Percentiles rank a stretch among this genome's conserved stretches.
Conservation (phyloP, 805 yeast genomes). For the Metschnikowia orientalis region DNA sequence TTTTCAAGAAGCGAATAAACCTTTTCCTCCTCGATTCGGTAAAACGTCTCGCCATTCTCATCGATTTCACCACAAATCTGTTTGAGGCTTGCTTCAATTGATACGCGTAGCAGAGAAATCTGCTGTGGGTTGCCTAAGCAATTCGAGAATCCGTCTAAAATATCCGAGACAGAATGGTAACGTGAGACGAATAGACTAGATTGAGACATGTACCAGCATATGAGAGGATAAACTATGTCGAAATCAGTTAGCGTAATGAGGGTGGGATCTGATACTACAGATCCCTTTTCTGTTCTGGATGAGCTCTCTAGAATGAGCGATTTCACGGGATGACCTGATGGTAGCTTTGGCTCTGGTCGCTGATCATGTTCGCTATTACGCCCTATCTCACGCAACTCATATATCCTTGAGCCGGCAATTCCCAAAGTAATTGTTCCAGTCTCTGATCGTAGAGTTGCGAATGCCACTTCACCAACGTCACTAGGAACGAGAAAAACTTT, state of each 20-base stretch:
- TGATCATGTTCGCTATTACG: slow-evolving; percentile 13
- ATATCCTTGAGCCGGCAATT: slow-evolving; percentile 5
- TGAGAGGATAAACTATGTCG: slow-evolving; percentile 11
- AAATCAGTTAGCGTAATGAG: slow-evolving; percentile 9
- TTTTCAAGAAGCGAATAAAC: slow-evolving; percentile 34
- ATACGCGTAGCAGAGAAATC: slow-evolving; percentile 1
- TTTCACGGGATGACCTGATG: slow-evolving; percentile 17
- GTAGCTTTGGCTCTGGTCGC: slow-evolving; percentile 15
- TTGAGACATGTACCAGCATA: slow-evolving; percentile 9
- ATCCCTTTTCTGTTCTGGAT: slow-evolving; percentile 2
- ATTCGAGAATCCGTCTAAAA: slow-evolving; percentile 9
- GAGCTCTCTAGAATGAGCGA: slow-evolving; percentile 12
- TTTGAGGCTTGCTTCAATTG: slow-evolving; percentile 6
- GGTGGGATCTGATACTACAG: slow-evolving; percentile 11
- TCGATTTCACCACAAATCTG: slow-evolving; percentile 28
- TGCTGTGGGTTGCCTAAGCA: slow-evolving; percentile 3
- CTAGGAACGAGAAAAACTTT: slow-evolving; percentile 14
- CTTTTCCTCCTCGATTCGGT: slow-evolving; percentile 39
- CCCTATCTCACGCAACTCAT: slow-evolving; percentile 16
- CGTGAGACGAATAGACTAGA: slow-evolving; percentile 7
- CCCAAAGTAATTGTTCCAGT: slow-evolving; percentile 7
- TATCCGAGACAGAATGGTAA: slow-evolving; percentile 13
- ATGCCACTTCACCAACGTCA: slow-evolving; percentile 1
- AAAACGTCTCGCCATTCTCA: slow-evolving; percentile 33
- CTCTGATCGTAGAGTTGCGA: slow-evolving; percentile 5